Evolutionary conservation across 805 yeast genomes (phyloP), one percentile per base, ranked within the genome.

Genomic region (Diddensiella transvaalensis): DNA sequence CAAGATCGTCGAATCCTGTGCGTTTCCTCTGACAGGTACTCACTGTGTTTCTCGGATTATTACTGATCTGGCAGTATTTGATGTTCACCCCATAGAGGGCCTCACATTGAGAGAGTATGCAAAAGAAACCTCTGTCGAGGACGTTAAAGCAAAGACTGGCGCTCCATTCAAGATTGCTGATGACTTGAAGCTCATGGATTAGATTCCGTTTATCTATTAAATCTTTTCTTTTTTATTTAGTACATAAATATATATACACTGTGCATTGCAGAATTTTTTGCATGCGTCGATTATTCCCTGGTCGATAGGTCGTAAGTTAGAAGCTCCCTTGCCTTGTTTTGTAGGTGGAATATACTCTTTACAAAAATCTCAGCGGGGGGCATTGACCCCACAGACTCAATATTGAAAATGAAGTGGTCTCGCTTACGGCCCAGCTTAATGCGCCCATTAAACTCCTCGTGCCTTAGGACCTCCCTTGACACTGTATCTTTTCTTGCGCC

Each of bases 351-450:
- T 44, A 93, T 85, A 52, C 91, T 81, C 67, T 91, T 93, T 71
- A 88, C 81, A 70, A 93, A 93, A 47, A 93, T 88, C 71, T 91
- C 98, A 60, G 87, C 96, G 19, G 99, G 96, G 13, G 88, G 74
- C 96, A 93, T 90, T 37, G 97, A 96, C 35, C 99, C 98, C 2
- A 96, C 83, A 48, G 91, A 82, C 70, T 93, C 99, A 41, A 93
- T 89, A 60, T 89, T 87, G 74, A 88, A 93, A 45, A 93, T 87
- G 67, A 93, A 93, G 61, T 93, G 96, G 65, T 86, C 93, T 67
- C 96, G 83, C 57, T 77, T 77, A 69, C 99, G 82, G 39, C 98
- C 99, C 47, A 93, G 75, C 67, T 85, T 85, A 48, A 93, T 97
- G 60, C 87, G 86, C 36, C 85, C 95, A 41, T 82, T 75, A 60